Percentiles rank a stretch among this genome's conserved stretches.
Conservation (phyloP, 1,284 basidiomycete genomes). For the Somion occarium region DNA sequence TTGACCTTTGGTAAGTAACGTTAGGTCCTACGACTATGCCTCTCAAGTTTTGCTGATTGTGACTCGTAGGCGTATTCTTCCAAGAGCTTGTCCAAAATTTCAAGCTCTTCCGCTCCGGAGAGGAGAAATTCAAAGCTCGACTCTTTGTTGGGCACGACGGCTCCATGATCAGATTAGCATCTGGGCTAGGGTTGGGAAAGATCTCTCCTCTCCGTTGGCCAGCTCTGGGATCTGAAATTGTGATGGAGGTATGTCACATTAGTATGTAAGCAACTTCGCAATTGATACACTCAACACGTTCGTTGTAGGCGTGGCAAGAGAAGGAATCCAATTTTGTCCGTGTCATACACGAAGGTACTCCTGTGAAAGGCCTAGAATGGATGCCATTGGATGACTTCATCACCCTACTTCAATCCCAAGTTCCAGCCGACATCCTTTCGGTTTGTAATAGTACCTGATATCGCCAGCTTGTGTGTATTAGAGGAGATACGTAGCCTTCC, state of each 20-base stretch:
- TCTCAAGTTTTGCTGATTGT: neutral
- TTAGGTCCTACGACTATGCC: neutral
- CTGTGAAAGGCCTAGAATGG: conserved; percentile 36
- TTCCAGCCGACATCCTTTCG: conserved; percentile 34
- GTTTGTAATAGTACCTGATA: conserved; percentile 17
- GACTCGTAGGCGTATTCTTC: conserved; percentile 27
- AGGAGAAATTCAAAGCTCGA: conserved; percentile 33
- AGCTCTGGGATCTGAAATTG: conserved; percentile 45
- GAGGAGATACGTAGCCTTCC: too few species aligned
- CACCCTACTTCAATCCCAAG: conserved; percentile 28
- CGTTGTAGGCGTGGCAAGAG: conserved; percentile 37
- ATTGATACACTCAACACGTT: neutral
- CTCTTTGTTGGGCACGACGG: conserved; percentile 50
- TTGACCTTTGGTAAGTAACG: conserved; percentile 41
- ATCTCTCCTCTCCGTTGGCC: conserved; percentile 40
- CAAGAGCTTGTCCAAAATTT: conserved; percentile 30
- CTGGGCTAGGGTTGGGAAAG: conserved; percentile 40
- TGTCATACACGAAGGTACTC: conserved; percentile 42
- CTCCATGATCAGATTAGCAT: conserved; percentile 44
- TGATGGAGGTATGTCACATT: conserved; percentile 39
- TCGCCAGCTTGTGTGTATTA: neutral
- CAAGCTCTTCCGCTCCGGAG: conserved; percentile 27
- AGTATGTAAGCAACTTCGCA: neutral
- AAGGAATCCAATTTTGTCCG: conserved; percentile 34
- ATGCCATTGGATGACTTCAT: conserved; percentile 34